Base-by-base conservation (phyloP, 2,329 filamentous ascomycete genomes). In the Cytospora schulzeri region DNA sequence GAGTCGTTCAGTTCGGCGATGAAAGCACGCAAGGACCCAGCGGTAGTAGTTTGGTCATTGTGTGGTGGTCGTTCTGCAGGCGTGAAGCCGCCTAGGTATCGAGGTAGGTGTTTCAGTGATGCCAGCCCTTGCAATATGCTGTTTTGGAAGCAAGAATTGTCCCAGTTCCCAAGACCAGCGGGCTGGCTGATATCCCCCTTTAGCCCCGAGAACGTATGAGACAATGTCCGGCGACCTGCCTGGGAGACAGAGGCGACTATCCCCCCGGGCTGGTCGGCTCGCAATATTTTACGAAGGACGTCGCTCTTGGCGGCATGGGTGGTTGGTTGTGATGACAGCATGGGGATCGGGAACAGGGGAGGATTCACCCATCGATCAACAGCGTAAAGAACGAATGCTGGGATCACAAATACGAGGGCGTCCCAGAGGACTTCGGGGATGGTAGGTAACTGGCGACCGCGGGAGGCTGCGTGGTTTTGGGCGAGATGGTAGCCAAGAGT, bases 81-180 rank as follows among this genome's bases (percentile, higher is more conserved):
- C 2, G 79, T 76, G 26, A 82, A 77, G 11, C 75, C 78, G 1
- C 78, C 79, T 9, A 96, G 82, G 71, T 92, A 95, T 3, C 78
- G 79, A 29, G 85, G 84, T 33, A 98, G 79, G 5, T 89, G 85
- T 22, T 85, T 83, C 33, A 98, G 81, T 4, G 93, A 90, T 1
- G 93, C 88, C 51, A 98, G 80, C 8, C 89, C 88, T 75, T 97
- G 93, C 14, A 99, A 86, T 24, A 97, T 89, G 73, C 93, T 97
- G 76, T 99, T 99, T 76, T 98, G 95, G 75, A 96, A 99, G 80
- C 95, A 98, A 1, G 93, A 97, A 74, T 97, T 97, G 79, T 96
- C 92, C 79, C 88, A 89, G 75, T 99, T 99, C 12, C 92, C 92
- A 60, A 98, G 79, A 0, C 95, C 95, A 1, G 80, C 83, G 57